These are phyloP conservation scores for Scytalidium lignicola DNA, from an alignment of 2,329 filamentous ascomycete species.

Conservation along the genomic window DNA sequence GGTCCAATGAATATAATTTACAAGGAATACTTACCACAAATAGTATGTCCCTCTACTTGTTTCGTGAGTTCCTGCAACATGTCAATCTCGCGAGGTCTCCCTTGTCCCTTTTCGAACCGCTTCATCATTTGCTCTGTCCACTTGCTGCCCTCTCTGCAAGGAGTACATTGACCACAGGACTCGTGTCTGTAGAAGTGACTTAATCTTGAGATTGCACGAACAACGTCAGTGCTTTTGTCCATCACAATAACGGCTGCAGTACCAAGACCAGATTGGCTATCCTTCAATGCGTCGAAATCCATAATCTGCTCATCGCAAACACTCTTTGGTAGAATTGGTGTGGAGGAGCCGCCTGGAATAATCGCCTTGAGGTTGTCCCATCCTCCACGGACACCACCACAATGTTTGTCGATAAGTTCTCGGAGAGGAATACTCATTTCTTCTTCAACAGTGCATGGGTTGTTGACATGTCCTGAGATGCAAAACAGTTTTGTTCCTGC, in stretches of 20 bases:
- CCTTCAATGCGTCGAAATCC: slow-evolving; percentile 98
- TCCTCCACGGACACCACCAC: slow-evolving; percentile 89
- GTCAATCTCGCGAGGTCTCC: slow-evolving; percentile 88
- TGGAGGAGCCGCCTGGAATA: slow-evolving; percentile 95
- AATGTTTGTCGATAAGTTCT: slow-evolving; percentile 97
- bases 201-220: slow-evolving; percentile 87
- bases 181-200: slow-evolving; percentile 98
- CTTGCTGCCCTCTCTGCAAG: slow-evolving; percentile 98
- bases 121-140: slow-evolving; percentile 99
- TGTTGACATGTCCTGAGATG: slow-evolving; percentile 98
- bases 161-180: slow-evolving; percentile 96
- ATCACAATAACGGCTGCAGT: slow-evolving; percentile 98
- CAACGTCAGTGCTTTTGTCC: slow-evolving; percentile 96
- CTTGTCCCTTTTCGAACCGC: slow-evolving; percentile 88
- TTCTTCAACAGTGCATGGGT: slow-evolving; percentile 95
- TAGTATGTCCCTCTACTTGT: slow-evolving; percentile 98
- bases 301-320: slow-evolving; percentile 94
- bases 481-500: slow-evolving; percentile 97
- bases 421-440: slow-evolving; percentile 98
- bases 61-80: slow-evolving; percentile 99
- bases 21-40: slow-evolving; percentile 65
- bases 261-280: slow-evolving; percentile 93
- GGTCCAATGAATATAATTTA: neutral
- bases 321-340: slow-evolving; percentile 84
- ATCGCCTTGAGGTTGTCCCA: slow-evolving; percentile 97